These are phyloP conservation scores for Novymonas esmeraldas DNA, from an alignment of 208 protist species.

Conservation along the genomic window DNA sequence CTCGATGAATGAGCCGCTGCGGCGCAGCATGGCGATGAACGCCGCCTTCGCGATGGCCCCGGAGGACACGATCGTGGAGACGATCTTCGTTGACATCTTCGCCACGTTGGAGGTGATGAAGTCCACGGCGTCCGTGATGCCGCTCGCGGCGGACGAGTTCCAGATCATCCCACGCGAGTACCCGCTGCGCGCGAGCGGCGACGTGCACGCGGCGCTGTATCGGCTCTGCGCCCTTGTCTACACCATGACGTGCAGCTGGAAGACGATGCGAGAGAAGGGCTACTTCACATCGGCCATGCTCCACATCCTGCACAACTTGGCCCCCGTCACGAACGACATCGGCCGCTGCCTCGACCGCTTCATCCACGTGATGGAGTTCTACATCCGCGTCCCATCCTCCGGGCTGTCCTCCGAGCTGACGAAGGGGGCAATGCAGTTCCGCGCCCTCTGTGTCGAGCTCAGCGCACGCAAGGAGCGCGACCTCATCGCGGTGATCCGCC, in stretches of 20 bases:
- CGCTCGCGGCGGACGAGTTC: slow-evolving; percentile 68
- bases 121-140: slow-evolving; percentile 52
- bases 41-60: slow-evolving; percentile 53
- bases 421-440: slow-evolving; percentile 69
- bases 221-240: slow-evolving; percentile 70
- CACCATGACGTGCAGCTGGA: slow-evolving; percentile 77
- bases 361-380: slow-evolving; percentile 55
- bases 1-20: neutral
- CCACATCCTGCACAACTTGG: slow-evolving; percentile 68
- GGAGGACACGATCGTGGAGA: slow-evolving; percentile 45
- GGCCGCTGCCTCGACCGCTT: slow-evolving; percentile 54
- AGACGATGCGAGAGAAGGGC: slow-evolving; percentile 75
- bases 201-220: slow-evolving; percentile 69
- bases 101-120: slow-evolving; percentile 53
- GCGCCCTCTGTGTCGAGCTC: slow-evolving; percentile 54
- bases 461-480: slow-evolving; percentile 51
- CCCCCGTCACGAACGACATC: slow-evolving; percentile 62
- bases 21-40: slow-evolving; percentile 23
- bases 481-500: slow-evolving; percentile 53
- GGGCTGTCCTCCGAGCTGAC: slow-evolving; percentile 59
- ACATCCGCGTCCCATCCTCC: slow-evolving; percentile 48
- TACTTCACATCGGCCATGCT: slow-evolving; percentile 75
- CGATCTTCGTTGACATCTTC: slow-evolving; percentile 50
- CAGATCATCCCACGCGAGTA: slow-evolving; percentile 62
- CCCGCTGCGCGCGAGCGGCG: slow-evolving; percentile 56